Base-by-base conservation (phyloP, 2,329 filamentous ascomycete genomes). In the Phaeoacremonium minimum region DNA sequence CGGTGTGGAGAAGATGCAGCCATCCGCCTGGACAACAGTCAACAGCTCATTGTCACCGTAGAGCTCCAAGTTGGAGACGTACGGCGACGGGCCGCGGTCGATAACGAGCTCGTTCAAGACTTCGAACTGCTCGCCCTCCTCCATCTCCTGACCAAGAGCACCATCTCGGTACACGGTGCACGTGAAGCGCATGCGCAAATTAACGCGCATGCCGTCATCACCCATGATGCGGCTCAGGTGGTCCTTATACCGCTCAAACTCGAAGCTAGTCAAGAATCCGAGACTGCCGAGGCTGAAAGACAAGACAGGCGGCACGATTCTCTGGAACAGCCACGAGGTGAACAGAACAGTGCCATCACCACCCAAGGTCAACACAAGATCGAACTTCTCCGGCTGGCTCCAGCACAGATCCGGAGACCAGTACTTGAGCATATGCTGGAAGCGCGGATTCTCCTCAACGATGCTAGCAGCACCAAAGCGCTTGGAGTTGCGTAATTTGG, bases 101-200 rank as follows among this genome's bases (percentile, higher is more conserved):
- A 98, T 97, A 60, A 98, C 91, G 35, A 98, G 81, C 66, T 98
- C 93, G 63, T 98, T 98, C 46, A 98, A 80, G 15, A 98, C 91
- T 66, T 98, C 93, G 46, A 96, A 97, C 53, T 95, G 90, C 66
- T 97, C 91, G 30, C 85, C 87, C 61, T 96, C 90, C 49, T 93
- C 84, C 47, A 83, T 75, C 28, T 80, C 78, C n/a, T 77, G 71
- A 9, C 73, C 75, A 3, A 67, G 58, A 4, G 66, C 61, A 18
- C 75, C 79, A 47, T 83, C 75, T 30, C 91, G 85, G 67, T 91
- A 96, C 7, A 98, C 90, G 0, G 93, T 97, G 66, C 91, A 97
- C 13, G 93, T 98, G 61, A 98, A 98, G 44, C 93, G 86, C 93
- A 98, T 98, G 48, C 93, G 88, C 49, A 98, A 72, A 55, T 95